Percentiles rank a stretch among this genome's conserved stretches.
Conservation (phyloP, 2,329 filamentous ascomycete species). For the Colletotrichum somersetense region DNA sequence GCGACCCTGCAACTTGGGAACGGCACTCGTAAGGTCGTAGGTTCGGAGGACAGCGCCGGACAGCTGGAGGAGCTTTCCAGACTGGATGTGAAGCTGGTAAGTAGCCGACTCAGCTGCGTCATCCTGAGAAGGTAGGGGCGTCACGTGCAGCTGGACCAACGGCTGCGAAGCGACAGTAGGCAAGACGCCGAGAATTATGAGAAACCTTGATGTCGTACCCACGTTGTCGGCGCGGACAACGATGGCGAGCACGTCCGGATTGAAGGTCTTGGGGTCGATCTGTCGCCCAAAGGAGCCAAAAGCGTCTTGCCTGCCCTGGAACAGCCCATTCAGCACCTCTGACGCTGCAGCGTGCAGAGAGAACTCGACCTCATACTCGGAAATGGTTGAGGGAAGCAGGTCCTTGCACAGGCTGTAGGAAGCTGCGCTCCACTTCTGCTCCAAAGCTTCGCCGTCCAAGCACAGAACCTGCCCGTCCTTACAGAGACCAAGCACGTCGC, state of each 20-base stretch:
- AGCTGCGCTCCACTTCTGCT: conserved; percentile 62
- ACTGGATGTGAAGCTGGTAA: conserved; percentile 72
- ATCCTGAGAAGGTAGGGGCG: conserved; percentile 50
- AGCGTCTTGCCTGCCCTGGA: conserved; percentile 66
- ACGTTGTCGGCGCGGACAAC: conserved; percentile 55
- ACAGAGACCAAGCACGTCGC: conserved; percentile 67
- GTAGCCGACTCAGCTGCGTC: conserved; percentile 42
- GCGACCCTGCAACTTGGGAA: conserved; percentile 71
- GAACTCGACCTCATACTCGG: conserved; percentile 61
- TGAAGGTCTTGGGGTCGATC: conserved; percentile 57
- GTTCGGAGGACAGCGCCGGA: conserved; percentile 65
- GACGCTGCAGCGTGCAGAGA: conserved; percentile 59
- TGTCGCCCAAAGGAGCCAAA: conserved; percentile 64
- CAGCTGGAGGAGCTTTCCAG: conserved; percentile 74
- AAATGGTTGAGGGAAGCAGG: conserved; percentile 49
- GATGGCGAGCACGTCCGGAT: conserved; percentile 67
- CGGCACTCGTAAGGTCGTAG: conserved; percentile 73
- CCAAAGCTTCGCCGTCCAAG: conserved; percentile 68
- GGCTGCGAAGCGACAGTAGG: conserved; percentile 44
- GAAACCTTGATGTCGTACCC: conserved; percentile 45
- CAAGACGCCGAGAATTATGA: conserved; percentile 51
- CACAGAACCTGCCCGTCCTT: conserved; percentile 72
- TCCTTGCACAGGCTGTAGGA: conserved; percentile 59
- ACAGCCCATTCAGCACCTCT: conserved; percentile 67
- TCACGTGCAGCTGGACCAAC: conserved; percentile 56